Evolutionary conservation across 2,329 filamentous ascomycete species (phyloP).

Genomic region (Paraphoma sp.): DNA sequence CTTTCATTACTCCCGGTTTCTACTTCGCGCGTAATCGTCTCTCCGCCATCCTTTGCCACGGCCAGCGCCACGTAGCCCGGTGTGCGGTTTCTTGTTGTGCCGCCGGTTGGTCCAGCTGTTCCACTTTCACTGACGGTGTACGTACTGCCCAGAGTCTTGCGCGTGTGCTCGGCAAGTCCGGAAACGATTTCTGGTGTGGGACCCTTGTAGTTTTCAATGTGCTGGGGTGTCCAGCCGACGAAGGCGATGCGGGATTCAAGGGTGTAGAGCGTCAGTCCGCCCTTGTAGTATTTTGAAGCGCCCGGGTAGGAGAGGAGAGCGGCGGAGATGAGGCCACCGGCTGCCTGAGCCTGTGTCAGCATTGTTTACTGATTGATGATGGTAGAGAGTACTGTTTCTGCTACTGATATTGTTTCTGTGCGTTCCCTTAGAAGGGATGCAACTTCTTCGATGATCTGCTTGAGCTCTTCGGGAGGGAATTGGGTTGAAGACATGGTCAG

Average conservation of each 20-base stretch:
- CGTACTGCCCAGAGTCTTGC: conserved; percentile 62
- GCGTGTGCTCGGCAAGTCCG: conserved; percentile 62
- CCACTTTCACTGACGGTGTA: conserved; percentile 67
- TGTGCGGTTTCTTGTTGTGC: conserved; percentile 61
- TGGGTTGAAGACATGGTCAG: conserved; percentile 31
- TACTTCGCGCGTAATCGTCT: conserved; percentile 61
- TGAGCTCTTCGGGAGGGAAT: conserved; percentile 54
- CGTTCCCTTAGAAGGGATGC: conserved; percentile 60
- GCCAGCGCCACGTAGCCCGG: conserved; percentile 70
- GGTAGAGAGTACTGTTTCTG: conserved; percentile 60
- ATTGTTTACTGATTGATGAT: neutral
- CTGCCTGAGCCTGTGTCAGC: conserved; percentile 54
- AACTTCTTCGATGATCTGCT: conserved; percentile 57
- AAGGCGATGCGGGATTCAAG: conserved; percentile 64
- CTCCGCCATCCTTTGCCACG: conserved; percentile 62
- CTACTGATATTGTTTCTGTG: conserved; percentile 65
- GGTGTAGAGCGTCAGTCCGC: conserved; percentile 69
- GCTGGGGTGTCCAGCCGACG: conserved; percentile 65
- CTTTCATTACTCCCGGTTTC: conserved; percentile 63
- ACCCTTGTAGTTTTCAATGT: conserved; percentile 62
- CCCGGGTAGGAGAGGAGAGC: conserved; percentile 65
- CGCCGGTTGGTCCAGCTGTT: conserved; percentile 68
- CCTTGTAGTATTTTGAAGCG: conserved; percentile 65
- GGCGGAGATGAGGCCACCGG: conserved; percentile 67
- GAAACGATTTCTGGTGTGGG: conserved; percentile 65